These are phyloP conservation scores for Xylariales sp. DNA, from an alignment of 2,329 filamentous ascomycete species.

Conservation along the genomic window DNA sequence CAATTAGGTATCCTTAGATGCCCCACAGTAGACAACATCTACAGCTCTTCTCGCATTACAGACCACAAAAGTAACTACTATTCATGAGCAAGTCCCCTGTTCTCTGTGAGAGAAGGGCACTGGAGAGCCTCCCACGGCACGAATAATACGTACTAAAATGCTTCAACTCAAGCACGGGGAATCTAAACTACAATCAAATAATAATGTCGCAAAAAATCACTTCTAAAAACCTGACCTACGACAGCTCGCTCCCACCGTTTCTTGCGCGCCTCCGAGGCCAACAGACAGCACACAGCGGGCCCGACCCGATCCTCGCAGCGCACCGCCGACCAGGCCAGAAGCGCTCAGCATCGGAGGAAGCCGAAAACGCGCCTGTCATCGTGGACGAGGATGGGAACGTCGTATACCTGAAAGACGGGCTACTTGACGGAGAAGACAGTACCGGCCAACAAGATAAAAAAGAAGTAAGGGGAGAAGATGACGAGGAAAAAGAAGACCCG, in stretches of 20 bases:
- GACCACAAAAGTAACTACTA: not conserved
- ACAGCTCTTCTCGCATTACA: not conserved
- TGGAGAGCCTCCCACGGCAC: not conserved
- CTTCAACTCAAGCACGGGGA: not conserved
- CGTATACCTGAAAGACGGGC: slow-evolving; percentile 58
- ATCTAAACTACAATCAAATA: not conserved
- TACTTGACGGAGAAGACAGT: slow-evolving; percentile 44
- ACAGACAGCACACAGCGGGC: slow-evolving; percentile 53
- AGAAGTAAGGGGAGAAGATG: slow-evolving; percentile 29
- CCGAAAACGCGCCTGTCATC: slow-evolving; percentile 80
- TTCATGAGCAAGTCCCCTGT: not conserved
- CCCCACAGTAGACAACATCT: not conserved
- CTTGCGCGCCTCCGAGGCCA: slow-evolving; percentile 67
- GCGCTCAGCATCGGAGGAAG: slow-evolving; percentile 73
- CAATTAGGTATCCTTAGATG: not conserved
- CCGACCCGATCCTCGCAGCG: slow-evolving; percentile 64
- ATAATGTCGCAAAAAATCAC: slow-evolving; percentile 71
- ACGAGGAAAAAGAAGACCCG: slow-evolving; percentile 13
- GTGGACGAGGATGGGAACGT: slow-evolving; percentile 79
- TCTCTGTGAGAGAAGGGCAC: not conserved
- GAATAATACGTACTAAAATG: not conserved
- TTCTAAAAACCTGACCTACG: slow-evolving; percentile 76
- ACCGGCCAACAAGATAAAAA: slow-evolving; percentile 24
- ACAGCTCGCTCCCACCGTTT: slow-evolving; percentile 69
- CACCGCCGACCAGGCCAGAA: slow-evolving; percentile 60